Conservation (phyloP, 345 rosid genomes). For the Carallia pectinifolia region DNA sequence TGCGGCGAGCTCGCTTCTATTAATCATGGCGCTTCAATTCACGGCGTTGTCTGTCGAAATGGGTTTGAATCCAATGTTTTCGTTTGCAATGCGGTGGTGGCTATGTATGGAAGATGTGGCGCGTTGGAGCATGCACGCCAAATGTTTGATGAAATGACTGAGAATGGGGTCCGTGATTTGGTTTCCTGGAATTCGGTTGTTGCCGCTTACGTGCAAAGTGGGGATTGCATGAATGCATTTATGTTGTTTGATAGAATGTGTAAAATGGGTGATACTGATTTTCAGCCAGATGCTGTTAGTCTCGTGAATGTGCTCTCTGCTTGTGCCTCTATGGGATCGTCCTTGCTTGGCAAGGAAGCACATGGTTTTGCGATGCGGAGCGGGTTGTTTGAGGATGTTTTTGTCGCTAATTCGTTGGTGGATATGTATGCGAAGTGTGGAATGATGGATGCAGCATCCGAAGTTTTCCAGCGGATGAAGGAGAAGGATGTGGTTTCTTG, state of each 20-base stretch:
- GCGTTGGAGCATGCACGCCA: constrained; percentile 46
- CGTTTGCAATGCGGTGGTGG: constrained; percentile 60
- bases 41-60: constrained; percentile 33
- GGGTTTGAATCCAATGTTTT: constrained; percentile 68
- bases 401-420: constrained; percentile 68
- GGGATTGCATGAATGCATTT: constrained; percentile 42
- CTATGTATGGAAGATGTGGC: constrained; percentile 67
- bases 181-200: constrained; percentile 80
- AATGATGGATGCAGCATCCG: constrained; percentile 58
- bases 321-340: constrained; percentile 48
- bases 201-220: constrained; percentile 48
- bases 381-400: constrained; percentile 54
- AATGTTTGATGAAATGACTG: constrained; percentile 69
- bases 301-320: constrained; percentile 70
- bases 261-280: constrained; percentile 24
- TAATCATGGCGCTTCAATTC: constrained; percentile 47
- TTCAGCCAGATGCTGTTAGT: constrained; percentile 52
- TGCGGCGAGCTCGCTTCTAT: constrained; percentile 54
- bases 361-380: constrained; percentile 56
- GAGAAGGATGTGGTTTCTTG: constrained; percentile 80
- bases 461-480: constrained; percentile 52
- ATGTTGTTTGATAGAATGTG: constrained; percentile 51
- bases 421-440: constrained; percentile 86
- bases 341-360: constrained; percentile 48
- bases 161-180: constrained; percentile 43